A percentile compares a stretch with the other conserved stretches of the same genome.
Conservation (phyloP, 2,329 filamentous ascomycete species). For the Beauveria brongniartii region DNA sequence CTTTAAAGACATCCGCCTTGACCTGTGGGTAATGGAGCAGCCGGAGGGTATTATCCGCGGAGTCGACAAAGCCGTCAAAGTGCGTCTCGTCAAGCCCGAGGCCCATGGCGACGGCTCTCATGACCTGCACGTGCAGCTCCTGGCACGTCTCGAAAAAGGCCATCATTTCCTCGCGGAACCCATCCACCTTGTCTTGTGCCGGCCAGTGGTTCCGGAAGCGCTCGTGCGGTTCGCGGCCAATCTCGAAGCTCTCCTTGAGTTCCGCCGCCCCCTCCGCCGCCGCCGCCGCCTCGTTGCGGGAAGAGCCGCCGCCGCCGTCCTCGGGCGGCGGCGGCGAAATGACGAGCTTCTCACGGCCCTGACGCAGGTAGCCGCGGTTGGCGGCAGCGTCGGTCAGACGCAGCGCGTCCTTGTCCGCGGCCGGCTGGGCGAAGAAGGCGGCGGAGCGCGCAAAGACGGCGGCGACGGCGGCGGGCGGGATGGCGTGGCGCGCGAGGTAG, state of each 20-base stretch:
- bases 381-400: constrained; percentile 64
- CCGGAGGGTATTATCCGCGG: constrained; percentile 62
- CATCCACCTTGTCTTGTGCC: constrained; percentile 33
- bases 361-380: constrained; percentile 66
- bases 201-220: constrained; percentile 74
- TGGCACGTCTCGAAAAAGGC: constrained; percentile 70
- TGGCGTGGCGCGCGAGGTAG: constrained; percentile 74
- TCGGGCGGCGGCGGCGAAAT: constrained; percentile 29
- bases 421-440: constrained; percentile 59
- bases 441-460: constrained; percentile 60
- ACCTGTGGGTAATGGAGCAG: constrained; percentile 72
- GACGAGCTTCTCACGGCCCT: constrained; percentile 62
- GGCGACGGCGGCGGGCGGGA: constrained; percentile 50
- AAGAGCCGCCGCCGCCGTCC: constrained; percentile 48
- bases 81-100: constrained; percentile 63
- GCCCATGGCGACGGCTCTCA: constrained; percentile 78
- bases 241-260: constrained; percentile 58
- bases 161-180: constrained; percentile 67
- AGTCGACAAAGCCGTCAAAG: constrained; percentile 69
- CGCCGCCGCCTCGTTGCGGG: constrained; percentile 13
- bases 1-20: constrained; percentile 53
- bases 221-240: constrained; percentile 51
- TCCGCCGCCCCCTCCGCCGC: constrained; percentile 35
- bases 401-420: constrained; percentile 55
- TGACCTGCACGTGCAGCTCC: constrained; percentile 64